Percentiles rank a stretch among this genome's conserved stretches.
Conservation (phyloP, 192 early-diverging fungal species). For the Backusella tuberculispora region DNA sequence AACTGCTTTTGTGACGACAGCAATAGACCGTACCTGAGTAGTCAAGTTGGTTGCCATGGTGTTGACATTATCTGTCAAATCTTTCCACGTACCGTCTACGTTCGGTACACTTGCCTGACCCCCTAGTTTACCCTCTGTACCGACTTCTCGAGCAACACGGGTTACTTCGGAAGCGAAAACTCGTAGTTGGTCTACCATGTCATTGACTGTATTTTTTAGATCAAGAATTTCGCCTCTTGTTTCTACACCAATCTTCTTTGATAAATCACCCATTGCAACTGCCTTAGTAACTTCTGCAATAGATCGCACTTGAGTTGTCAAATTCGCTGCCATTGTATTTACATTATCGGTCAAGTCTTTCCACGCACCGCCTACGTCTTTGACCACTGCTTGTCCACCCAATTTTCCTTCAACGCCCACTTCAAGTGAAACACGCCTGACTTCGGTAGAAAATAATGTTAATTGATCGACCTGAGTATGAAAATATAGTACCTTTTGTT, state of each 20-base stretch:
- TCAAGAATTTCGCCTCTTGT: slow-evolving; percentile 58
- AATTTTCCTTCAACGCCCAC: slow-evolving; percentile 69
- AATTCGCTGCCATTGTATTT: slow-evolving; percentile 62
- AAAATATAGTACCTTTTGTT: slow-evolving; percentile 3
- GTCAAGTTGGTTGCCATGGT: slow-evolving; percentile 65
- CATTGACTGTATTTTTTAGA: slow-evolving; percentile 64
- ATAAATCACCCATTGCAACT: slow-evolving; percentile 57
- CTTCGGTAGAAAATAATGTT: slow-evolving; percentile 56
- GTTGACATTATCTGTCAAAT: slow-evolving; percentile 72
- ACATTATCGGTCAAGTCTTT: slow-evolving; percentile 62
- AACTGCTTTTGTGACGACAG: slow-evolving; percentile 61
- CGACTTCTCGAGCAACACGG: slow-evolving; percentile 65
- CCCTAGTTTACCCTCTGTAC: slow-evolving; percentile 75
- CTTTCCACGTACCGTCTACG: slow-evolving; percentile 79
- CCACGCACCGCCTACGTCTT: slow-evolving; percentile 57
- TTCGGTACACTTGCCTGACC: slow-evolving; percentile 71
- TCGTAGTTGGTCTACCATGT: slow-evolving; percentile 60
- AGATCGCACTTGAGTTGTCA: slow-evolving; percentile 57
- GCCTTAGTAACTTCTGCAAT: slow-evolving; percentile 60
- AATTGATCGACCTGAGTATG: slow-evolving; percentile 56
- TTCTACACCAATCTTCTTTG: slow-evolving; percentile 54
- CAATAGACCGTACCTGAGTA: slow-evolving; percentile 71
- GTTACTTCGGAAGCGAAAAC: slow-evolving; percentile 66
- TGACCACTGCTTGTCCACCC: slow-evolving; percentile 63
- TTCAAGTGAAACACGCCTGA: slow-evolving; percentile 67